A percentile compares a stretch with the other conserved stretches of the same genome.
These are phyloP conservation scores for Alternaria ethzedia DNA, from an alignment of 2,329 filamentous ascomycete genomes.

Conservation along the genomic window DNA sequence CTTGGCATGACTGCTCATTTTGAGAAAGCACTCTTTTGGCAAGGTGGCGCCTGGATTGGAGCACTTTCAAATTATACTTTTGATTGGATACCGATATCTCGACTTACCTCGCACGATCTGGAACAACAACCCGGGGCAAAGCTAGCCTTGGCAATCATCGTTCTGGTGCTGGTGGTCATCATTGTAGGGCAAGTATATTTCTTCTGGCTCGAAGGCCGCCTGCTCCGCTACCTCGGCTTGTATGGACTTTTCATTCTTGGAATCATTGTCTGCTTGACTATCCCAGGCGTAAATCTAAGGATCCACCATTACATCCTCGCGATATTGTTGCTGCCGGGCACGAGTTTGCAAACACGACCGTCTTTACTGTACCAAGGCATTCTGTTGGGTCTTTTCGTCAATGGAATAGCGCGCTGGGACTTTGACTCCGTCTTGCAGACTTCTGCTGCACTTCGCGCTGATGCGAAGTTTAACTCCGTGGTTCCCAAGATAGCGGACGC, in stretches of 20 bases:
- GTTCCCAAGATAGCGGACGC: constrained; percentile 57
- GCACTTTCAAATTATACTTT: constrained; percentile 94
- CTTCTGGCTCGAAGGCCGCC: constrained; percentile 82
- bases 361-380: constrained; percentile 46
- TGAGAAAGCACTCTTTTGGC: constrained; percentile 87
- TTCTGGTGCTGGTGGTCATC: constrained; percentile 71
- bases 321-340: constrained; percentile 45
- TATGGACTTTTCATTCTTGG: constrained; percentile 71
- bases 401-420: constrained; percentile 47
- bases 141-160: constrained; percentile 76
- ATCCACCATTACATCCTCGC: constrained; percentile 73
- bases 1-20: constrained; percentile 76
- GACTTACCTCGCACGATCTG: constrained; percentile 86
- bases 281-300: constrained; percentile 80
- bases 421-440: constrained; percentile 77
- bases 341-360: constrained; percentile 43
- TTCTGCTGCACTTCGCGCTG: constrained; percentile 68
- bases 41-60: constrained; percentile 92
- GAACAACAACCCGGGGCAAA: constrained; percentile 87
- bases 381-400: constrained; percentile 45
- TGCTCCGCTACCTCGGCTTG: constrained; percentile 77
- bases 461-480: constrained; percentile 60
- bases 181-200: constrained; percentile 79
- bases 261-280: constrained; percentile 71
- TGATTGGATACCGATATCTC: constrained; percentile 87